A percentile compares a stretch with the other conserved stretches of the same genome.
phyloP scores from a whole-genome alignment of 768 basidiomycete genomes.

The Ramaria rubella region DNA sequence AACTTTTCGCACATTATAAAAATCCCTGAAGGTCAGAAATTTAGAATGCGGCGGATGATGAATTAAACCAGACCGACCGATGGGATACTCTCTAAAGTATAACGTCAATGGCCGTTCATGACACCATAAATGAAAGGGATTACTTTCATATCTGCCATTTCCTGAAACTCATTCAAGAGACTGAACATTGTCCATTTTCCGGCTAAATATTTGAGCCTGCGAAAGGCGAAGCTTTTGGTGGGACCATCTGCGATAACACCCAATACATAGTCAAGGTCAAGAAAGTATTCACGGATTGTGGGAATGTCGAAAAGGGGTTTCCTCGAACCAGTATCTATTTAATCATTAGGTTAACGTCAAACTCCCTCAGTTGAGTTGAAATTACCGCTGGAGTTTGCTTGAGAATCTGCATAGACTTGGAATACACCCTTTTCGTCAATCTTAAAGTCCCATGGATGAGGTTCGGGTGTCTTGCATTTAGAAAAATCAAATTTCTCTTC shows the following conservation, averaged over 20 bases:
- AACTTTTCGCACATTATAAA: slow-evolving; percentile 97
- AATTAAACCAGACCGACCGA: slow-evolving; percentile 41
- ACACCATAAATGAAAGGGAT: slow-evolving; percentile 17
- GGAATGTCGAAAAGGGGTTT: slow-evolving; percentile 74
- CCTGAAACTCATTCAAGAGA: slow-evolving; percentile 88
- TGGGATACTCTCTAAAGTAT: slow-evolving; percentile 63
- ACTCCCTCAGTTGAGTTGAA: neutral
- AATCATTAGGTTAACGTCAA: neutral
- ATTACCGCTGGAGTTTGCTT: slow-evolving; percentile 25
- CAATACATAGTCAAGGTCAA: slow-evolving; percentile 89
- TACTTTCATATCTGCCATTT: slow-evolving; percentile 95
- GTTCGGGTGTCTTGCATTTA: slow-evolving; percentile 65
- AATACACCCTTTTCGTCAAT: slow-evolving; percentile 88
- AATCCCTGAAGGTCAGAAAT: slow-evolving; percentile 57
- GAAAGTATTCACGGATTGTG: slow-evolving; percentile 87
- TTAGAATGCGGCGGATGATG: neutral
- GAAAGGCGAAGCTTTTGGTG: slow-evolving; percentile 91
- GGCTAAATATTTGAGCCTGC: slow-evolving; percentile 82
- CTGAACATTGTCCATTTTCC: slow-evolving; percentile 94
- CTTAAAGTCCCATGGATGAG: slow-evolving; percentile 53
- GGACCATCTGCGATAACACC: slow-evolving; percentile 92
- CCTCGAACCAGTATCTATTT: slow-evolving; percentile 23
- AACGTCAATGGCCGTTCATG: neutral
- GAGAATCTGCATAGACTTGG: slow-evolving; percentile 59
- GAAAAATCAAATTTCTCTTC: slow-evolving; percentile 59